Conservation (phyloP, 768 basidiomycete species). For the Clitopilus hobsonii region DNA sequence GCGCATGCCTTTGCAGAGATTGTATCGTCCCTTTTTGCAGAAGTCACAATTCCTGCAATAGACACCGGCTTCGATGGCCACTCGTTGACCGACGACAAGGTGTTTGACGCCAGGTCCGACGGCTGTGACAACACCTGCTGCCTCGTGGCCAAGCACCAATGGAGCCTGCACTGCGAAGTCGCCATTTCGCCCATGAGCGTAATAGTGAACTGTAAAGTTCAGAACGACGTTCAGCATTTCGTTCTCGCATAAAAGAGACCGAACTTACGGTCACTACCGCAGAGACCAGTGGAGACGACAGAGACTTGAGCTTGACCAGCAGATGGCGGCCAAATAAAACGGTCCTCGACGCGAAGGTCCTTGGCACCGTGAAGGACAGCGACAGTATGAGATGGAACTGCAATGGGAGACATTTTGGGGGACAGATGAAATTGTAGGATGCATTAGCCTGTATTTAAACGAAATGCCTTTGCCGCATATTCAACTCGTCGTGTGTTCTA, state of each 20-base stretch:
- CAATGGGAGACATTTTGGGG: slow-evolving; percentile 31
- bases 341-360: slow-evolving; percentile 78
- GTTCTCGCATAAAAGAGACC: neutral
- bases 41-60: slow-evolving; percentile 74
- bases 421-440: slow-evolving; percentile 5
- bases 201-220: slow-evolving; percentile 78
- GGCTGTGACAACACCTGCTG: slow-evolving; percentile 84
- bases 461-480: slow-evolving; percentile 1
- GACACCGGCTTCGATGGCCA: slow-evolving; percentile 92
- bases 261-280: slow-evolving; percentile 74
- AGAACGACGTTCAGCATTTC: slow-evolving; percentile 1
- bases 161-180: slow-evolving; percentile 85
- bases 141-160: slow-evolving; percentile 91
- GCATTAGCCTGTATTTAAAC: slow-evolving; percentile 14
- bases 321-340: slow-evolving; percentile 67
- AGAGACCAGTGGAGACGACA: slow-evolving; percentile 82
- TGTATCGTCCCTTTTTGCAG: slow-evolving; percentile 79
- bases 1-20: slow-evolving; percentile 86
- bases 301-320: slow-evolving; percentile 76
- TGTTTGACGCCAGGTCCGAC: slow-evolving; percentile 66
- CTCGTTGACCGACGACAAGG: slow-evolving; percentile 74
- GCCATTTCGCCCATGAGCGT: slow-evolving; percentile 83
- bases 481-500: slow-evolving; percentile 8
- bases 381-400: slow-evolving; percentile 56
- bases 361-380: slow-evolving; percentile 80